Evolutionary conservation across 805 yeast species (phyloP).

Genomic region (Suhomyces kilbournensis): DNA sequence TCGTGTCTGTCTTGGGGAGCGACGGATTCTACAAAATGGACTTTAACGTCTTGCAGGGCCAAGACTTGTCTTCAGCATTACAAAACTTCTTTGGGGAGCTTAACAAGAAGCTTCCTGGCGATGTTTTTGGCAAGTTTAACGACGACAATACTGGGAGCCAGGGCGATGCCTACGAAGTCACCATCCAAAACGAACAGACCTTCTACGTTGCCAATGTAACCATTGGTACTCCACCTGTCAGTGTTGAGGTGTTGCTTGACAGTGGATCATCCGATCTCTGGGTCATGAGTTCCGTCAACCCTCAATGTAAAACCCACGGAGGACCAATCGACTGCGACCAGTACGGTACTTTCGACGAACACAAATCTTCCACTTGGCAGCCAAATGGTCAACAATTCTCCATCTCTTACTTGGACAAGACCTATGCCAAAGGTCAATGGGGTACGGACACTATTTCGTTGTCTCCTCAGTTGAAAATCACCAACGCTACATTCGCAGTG

Average conservation of each 20-base stretch:
- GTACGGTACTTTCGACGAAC: conserved; percentile 18
- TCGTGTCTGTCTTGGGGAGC: conserved; percentile 10
- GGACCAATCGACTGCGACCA: conserved; percentile 20
- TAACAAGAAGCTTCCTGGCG: background rate
- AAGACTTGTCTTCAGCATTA: conserved; percentile 16
- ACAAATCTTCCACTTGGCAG: conserved; percentile 14
- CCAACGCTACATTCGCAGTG: conserved; percentile 15
- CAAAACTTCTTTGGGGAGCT: conserved; percentile 10
- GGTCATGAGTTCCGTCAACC: conserved; percentile 35
- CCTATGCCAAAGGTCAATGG: conserved; percentile 52
- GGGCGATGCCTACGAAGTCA: conserved; percentile 2
- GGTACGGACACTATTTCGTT: conserved; percentile 20
- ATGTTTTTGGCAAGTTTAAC: background rate
- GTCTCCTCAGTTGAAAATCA: conserved; percentile 10
- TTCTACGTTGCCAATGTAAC: conserved; percentile 15
- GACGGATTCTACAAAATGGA: conserved; percentile 22
- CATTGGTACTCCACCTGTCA: conserved; percentile 59
- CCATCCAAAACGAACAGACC: conserved; percentile 8
- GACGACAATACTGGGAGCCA: background rate
- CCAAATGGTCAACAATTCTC: conserved; percentile 19
- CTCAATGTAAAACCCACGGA: conserved; percentile 21
- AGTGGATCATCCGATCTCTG: conserved; percentile 78
- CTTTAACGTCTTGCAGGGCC: conserved; percentile 24
- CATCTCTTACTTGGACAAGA: conserved; percentile 47
- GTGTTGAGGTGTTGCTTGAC: conserved; percentile 59